Evolutionary conservation across 2,329 filamentous ascomycete genomes (phyloP).

Genomic region (Albifimbria verrucaria): DNA sequence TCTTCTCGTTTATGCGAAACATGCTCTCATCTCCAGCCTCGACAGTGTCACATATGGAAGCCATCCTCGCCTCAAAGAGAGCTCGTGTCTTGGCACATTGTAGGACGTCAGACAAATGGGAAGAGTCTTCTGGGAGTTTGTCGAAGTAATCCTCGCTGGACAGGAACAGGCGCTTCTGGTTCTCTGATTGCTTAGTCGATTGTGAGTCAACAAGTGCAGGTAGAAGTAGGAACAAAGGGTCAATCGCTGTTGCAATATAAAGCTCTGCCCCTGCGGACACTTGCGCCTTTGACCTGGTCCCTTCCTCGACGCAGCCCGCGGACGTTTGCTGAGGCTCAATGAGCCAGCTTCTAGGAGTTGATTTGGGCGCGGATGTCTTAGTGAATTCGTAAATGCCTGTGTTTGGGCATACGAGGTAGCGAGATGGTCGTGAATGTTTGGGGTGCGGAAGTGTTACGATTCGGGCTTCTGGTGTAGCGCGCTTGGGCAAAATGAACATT

Average conservation of each 20-base stretch:
- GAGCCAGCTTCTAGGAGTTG: constrained; percentile 60
- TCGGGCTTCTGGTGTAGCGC: constrained; percentile 49
- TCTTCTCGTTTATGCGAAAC: constrained; percentile 74
- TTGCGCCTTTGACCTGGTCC: constrained; percentile 15
- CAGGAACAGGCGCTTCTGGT: constrained; percentile 61
- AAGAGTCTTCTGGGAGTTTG: constrained; percentile 48
- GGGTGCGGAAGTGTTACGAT: constrained; percentile 61
- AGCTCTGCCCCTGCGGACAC: constrained; percentile 68
- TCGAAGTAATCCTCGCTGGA: constrained; percentile 72
- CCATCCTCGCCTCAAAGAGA: constrained; percentile 63
- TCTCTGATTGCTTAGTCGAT: constrained; percentile 37
- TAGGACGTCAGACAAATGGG: constrained; percentile 58
- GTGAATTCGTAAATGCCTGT: constrained; percentile 65
- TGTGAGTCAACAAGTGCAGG: constrained; percentile 59
- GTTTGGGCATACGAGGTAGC: constrained; percentile 61
- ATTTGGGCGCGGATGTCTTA: constrained; percentile 49
- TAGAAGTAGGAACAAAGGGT: constrained; percentile 79
- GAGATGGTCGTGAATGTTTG: constrained; percentile 48
- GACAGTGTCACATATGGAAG: constrained; percentile 73
- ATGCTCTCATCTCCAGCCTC: constrained; percentile 81
- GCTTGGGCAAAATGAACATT: constrained; percentile 60
- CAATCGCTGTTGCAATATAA: constrained; percentile 79
- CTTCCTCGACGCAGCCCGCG: constrained; percentile 11
- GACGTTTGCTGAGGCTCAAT: constrained; percentile 35
- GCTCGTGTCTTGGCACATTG: constrained; percentile 41